phyloP scores from a whole-genome alignment of 2,329 filamentous ascomycete genomes.

The Aspergillus clavatus region DNA sequence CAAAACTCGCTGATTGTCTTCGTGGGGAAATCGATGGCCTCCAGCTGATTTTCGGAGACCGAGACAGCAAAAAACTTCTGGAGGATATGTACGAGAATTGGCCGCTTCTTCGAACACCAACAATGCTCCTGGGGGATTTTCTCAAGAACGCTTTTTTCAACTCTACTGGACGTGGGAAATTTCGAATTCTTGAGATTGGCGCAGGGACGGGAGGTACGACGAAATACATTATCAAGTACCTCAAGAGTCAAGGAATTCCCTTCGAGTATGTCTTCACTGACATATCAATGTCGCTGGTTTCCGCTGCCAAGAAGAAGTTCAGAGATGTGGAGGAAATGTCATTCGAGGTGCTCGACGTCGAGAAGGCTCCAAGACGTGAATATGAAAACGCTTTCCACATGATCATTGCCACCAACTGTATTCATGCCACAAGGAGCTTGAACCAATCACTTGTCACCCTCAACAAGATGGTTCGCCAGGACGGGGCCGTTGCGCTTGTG shows the following conservation, averaged over 20 bases:
- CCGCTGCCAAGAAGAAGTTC: conserved; percentile 21
- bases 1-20: conserved; percentile 36
- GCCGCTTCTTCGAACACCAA: conserved; percentile 22
- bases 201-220: too few species aligned
- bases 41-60: conserved; percentile 36
- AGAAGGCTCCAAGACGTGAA: conserved; percentile 20
- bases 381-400: conserved; percentile 26
- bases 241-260: conserved; percentile 13
- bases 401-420: conserved; percentile 32
- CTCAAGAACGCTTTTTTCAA: background rate
- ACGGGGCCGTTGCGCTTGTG: conserved; percentile 30
- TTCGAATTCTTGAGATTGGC: conserved; percentile 30
- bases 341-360: conserved; percentile 27
- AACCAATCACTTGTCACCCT: conserved; percentile 22
- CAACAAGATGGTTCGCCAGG: conserved; percentile 21
- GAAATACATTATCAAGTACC: conserved; percentile 15
- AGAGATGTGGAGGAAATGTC: too few species aligned
- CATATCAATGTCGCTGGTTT: conserved; percentile 25
- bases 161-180: background rate
- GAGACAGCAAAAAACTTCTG: conserved; percentile 24
- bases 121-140: conserved; percentile 5
- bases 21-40: conserved; percentile 35
- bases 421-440: conserved; percentile 35
- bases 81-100: conserved; percentile 36
- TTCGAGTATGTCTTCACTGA: conserved; percentile 37